Evolutionary conservation across 2,329 filamentous ascomycete genomes (phyloP), one percentile per base, ranked within the genome.

Genomic region (Ophiocordyceps camponoti-rufipedis): DNA sequence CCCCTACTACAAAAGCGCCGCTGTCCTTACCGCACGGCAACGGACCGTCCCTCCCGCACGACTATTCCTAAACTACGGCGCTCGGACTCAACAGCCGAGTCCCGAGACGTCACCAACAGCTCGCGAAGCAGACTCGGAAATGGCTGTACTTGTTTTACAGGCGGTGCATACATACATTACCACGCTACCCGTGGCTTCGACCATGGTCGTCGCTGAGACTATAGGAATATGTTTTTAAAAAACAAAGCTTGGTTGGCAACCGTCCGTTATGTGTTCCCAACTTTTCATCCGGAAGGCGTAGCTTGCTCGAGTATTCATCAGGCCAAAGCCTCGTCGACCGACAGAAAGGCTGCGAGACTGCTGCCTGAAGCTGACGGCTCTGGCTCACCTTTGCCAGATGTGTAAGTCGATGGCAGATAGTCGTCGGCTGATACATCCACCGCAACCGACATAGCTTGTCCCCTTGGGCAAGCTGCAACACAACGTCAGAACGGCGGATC

Each of bases 121-220:
- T 35, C 12, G 33, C 14, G 14, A 35, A 35, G 10, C 33, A 14
- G 3, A n/a, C 33, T 14, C 13, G n/a, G 45, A 49, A 38, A 45
- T 54, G 50, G 49, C 51, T 33, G 51, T 56, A 46, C 48, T 55
- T 54, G 54, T 54, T 45, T 45, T 55, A 56, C 54, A 51, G 50
- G 14, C 52, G 55, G 55, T 55, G 51, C 54, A 49, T 59, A 57
- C 54, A 54, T 58, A 58, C 56, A 56, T 46, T 43, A 35, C 33
- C 33, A 35, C 33, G 33, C 33, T 14, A 35, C 12, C 14, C 5
- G 33, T 35, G 33, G 33, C 14, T 35, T 6, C 33, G 12, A 14
- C 33, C 33, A 35, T 35, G 11, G 12, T 35, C 33, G 33, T 35
- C 12, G 12, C 33, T 35, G 33, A 50, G 51, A 48, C 51, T 56